Evolutionary conservation across 805 yeast genomes (phyloP), one percentile per base, ranked within the genome.

Genomic region (Pichia exigua): DNA sequence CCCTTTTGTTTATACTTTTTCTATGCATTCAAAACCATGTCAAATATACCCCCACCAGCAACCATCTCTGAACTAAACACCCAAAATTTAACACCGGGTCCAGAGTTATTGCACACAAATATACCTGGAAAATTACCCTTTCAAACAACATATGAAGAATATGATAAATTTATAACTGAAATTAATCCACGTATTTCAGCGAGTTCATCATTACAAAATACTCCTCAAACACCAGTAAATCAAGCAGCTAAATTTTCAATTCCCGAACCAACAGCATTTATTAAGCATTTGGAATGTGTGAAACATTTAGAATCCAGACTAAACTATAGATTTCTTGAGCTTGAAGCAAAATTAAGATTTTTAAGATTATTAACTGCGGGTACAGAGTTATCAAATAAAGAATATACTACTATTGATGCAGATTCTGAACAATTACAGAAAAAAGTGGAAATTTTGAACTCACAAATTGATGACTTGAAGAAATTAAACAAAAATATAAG

Each of bases 321-420:
- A 42, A 81, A 82, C 58, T 82, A 82, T 55, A 76, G 82, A 51
- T 85, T 81, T 60, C 63, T 83, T 42, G 92, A 85, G 62, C 86
- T 83, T 59, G 90, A 83, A 55, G 76, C 89, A 4, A 78, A 85
- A 55, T 87, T 83, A 56, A 76, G 78, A 63, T 85, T 85, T 64
- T 66, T 85, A 39, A 66, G 85, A 39, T 68, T 71, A 27, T 66
- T 85, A 11, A 67, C 79, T 13, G 70, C 65, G 48, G 67, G 67
- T 10, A 59, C 58, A 15, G 59, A 57, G 20, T 45, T 61, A 42
- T 55, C 61, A 38, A 57, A 53, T 9, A 47, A 57, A 2, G 65
- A 65, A 28, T 58, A 63, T 47, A 53, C 53, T 11, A 47, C 54
- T 2, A 53, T 64, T 5, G 60, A 56, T 27, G 47, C 52, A 18